Base-by-base conservation (phyloP, 169 alveolate genomes). In the Eimeria necatrix region DNA sequence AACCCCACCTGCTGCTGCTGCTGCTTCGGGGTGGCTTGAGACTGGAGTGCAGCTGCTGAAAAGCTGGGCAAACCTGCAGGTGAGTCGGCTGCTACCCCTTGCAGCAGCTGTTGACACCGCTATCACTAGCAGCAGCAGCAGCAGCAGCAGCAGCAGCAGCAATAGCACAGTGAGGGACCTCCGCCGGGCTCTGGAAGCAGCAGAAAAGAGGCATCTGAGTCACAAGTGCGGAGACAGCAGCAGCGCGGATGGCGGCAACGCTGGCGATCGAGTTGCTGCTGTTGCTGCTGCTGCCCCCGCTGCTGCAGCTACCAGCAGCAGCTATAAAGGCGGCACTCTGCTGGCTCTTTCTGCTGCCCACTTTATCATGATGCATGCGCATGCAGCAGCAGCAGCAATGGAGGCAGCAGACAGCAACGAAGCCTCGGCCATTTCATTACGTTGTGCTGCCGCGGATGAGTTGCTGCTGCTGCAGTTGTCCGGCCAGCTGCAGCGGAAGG, bases 71-170 rank as follows among this genome's bases (percentile, higher is more conserved):
- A 32, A 20, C 61, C 49, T 78, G 20, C 87, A 78, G 32, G 46
- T 78, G 49, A 78, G 24, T 78, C 64, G 46, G 61, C 32, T 78
- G 64, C 87, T 78, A 60, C 87, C 87, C 46, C 87, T 78, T 78
- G 87, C 87, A 41, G 87, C 87, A 78, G 87, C 59, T 48, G 64
- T 78, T 16, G 87, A 78, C 51, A 14, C 10, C 22, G 87, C 68
- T 60, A 16, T 46, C 20, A 2, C 46, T 60, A 78, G 64, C 87
- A 78, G 46, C 87, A 78, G 64, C 87, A 76, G 48, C 87, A 76
- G 68, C 87, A 76, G 18, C 87, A 78, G 46, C 87, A 76, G 87
- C 85, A 74, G 85, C 87, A 76, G 61, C 87, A 76, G 61, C 87
- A 76, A 32, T 53, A 49, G 68, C 9, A 60, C 87, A 49, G 87